A percentile compares a stretch with the other conserved stretches of the same genome.
Evolutionary conservation across 805 yeast species (phyloP).

Genomic region (Yarrowia sp.): DNA sequence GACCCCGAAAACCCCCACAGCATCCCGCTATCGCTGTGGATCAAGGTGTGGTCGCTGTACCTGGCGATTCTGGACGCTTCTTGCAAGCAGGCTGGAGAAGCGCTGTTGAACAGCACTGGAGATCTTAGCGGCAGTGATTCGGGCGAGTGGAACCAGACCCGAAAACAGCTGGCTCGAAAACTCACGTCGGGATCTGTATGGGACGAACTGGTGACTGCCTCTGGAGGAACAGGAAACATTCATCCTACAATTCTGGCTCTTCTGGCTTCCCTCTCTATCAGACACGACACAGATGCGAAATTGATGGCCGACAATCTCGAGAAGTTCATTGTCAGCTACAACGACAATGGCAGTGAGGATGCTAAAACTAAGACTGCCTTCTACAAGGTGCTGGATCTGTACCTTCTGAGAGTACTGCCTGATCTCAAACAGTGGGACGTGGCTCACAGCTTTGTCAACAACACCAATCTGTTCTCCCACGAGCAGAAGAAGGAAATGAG

Average conservation of each 20-base stretch:
- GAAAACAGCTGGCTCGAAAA: conserved; percentile 17
- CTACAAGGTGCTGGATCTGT: conserved; percentile 37
- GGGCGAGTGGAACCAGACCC: conserved; percentile 23
- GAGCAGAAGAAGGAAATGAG: conserved; percentile 37
- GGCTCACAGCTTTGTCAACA: conserved; percentile 32
- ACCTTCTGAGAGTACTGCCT: conserved; percentile 35
- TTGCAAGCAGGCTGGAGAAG: conserved; percentile 36
- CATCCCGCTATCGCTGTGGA: conserved; percentile 30
- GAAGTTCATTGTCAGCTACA: conserved; percentile 18
- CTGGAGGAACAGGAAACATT: conserved; percentile 26
- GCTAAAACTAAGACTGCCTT: conserved; percentile 27
- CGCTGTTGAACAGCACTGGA: background rate
- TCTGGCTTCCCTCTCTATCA: conserved; percentile 9
- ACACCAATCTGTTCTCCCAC: conserved; percentile 1
- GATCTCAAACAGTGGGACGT: conserved; percentile 30
- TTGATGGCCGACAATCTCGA: conserved; percentile 34
- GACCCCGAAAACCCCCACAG: conserved; percentile 5
- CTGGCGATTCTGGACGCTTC: conserved; percentile 37
- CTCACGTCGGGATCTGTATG: conserved; percentile 18
- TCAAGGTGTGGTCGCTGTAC: conserved; percentile 37
- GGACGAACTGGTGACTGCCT: conserved; percentile 27
- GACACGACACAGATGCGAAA: conserved; percentile 36
- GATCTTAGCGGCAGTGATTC: conserved; percentile 10
- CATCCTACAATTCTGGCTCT: conserved; percentile 22
- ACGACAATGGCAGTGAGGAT: background rate